These are phyloP conservation scores for Dothideomycetes sp. DNA, from an alignment of 2,329 filamentous ascomycete genomes.

Conservation along the genomic window DNA sequence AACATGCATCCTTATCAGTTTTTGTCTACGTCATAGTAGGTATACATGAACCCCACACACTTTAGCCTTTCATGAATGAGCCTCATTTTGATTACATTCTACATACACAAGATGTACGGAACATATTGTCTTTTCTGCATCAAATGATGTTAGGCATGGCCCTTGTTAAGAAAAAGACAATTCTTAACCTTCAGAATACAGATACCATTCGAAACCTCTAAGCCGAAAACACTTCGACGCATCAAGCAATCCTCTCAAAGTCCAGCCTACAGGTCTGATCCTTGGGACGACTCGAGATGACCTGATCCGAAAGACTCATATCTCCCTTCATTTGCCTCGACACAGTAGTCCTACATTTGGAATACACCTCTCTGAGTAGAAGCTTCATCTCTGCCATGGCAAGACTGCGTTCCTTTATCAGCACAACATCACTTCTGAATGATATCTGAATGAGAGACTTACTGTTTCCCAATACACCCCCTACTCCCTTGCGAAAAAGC, in stretches of 20 bases:
- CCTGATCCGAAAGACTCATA: constrained; percentile 15
- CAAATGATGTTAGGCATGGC: too few relatives aligned
- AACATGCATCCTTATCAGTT: too few relatives aligned
- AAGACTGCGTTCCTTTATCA: neutral
- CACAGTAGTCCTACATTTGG: constrained; percentile 4
- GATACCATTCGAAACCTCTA: too few relatives aligned
- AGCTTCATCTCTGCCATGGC: constrained; percentile 17
- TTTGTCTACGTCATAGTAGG: too few relatives aligned
- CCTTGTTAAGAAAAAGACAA: too few relatives aligned
- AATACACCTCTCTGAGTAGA: constrained; percentile 14
- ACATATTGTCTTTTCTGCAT: too few relatives aligned
- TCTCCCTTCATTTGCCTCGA: constrained; percentile 9
- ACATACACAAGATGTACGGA: too few relatives aligned
- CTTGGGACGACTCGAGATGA: constrained; percentile 14
- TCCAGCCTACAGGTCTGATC: constrained; percentile 11
- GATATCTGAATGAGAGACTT: neutral
- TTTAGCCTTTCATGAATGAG: too few relatives aligned
- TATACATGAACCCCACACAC: too few relatives aligned
- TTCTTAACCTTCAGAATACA: too few relatives aligned
- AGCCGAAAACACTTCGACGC: too few relatives aligned
- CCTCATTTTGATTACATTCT: too few relatives aligned
- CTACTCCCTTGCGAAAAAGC: constrained; percentile 15
- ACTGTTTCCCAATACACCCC: constrained; percentile 15
- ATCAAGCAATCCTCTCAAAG: constrained; percentile 10
- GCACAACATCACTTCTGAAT: neutral